Evolutionary conservation across 768 basidiomycete species (phyloP).

Genomic region (Ramaria sp.): DNA sequence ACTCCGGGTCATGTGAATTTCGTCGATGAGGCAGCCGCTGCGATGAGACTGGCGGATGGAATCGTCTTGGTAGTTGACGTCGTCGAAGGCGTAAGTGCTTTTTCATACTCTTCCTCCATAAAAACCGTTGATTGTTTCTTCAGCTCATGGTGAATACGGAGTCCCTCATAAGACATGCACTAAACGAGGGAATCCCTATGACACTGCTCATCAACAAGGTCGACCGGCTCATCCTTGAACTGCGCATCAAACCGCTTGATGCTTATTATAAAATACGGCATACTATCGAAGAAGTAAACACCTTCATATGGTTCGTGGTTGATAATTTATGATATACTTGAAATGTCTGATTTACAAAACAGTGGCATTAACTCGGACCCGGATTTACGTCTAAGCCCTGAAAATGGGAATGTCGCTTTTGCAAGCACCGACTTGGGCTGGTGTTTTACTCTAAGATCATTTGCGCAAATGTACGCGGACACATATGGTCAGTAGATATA

Average conservation of each 20-base stretch:
- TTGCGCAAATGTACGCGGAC: conserved; percentile 93
- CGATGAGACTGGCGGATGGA: conserved; percentile 82
- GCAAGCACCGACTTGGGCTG: conserved; percentile 96
- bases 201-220: conserved; percentile 96
- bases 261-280: conserved; percentile 99
- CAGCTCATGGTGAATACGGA: conserved; percentile 93
- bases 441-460: conserved; percentile 92
- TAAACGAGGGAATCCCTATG: conserved; percentile 83
- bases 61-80: conserved; percentile 92
- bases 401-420: conserved; percentile 93
- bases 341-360: neutral
- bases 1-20: conserved; percentile 99
- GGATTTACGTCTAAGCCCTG: conserved; percentile 80
- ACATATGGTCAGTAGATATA: conserved; percentile 54
- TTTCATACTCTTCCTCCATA: neutral
- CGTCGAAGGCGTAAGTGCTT: conserved; percentile 79
- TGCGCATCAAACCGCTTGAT: conserved; percentile 89
- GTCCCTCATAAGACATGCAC: conserved; percentile 74
- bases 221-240: conserved; percentile 91
- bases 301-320: conserved; percentile 70
- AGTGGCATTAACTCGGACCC: conserved; percentile 85
- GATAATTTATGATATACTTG: neutral
- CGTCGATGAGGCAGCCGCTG: conserved; percentile 90
- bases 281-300: conserved; percentile 97
- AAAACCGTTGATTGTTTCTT: conserved; percentile 6